Percentiles rank a stretch among this genome's conserved stretches.
Evolutionary conservation across 306 rosid species (phyloP).

Genomic region (Ormosia emarginata): DNA sequence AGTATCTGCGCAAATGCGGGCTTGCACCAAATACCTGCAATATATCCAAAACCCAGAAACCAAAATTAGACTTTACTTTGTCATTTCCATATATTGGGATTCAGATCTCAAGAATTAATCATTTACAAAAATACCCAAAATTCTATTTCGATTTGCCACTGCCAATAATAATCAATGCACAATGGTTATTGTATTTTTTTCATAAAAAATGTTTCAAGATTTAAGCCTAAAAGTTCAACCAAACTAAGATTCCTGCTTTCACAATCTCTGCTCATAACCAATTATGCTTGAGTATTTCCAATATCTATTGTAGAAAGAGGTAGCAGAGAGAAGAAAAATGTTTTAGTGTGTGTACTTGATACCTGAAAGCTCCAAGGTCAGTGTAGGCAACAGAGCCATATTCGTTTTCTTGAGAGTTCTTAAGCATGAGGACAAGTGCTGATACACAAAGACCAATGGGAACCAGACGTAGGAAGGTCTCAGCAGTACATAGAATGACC

Average conservation of each 20-base stretch:
- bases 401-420: constrained; percentile 60
- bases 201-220: too few relatives aligned
- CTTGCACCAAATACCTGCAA: constrained; percentile 89
- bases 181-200: background rate
- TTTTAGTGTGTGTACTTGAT: background rate
- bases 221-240: background rate
- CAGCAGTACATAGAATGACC: constrained; percentile 57
- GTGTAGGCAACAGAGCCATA: constrained; percentile 70
- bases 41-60: background rate
- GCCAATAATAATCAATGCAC: background rate
- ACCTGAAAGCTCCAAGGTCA: constrained; percentile 80
- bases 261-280: background rate
- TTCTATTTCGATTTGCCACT: background rate
- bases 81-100: background rate
- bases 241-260: background rate
- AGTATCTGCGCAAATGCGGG: constrained; percentile 85
- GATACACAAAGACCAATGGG: constrained; percentile 75
- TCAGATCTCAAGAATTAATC: background rate
- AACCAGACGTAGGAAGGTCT: constrained; percentile 64
- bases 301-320: background rate
- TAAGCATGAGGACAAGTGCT: constrained; percentile 82
- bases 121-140: background rate
- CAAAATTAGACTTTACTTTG: background rate
- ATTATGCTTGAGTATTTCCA: background rate
- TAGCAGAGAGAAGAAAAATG: background rate